Base-by-base conservation (phyloP, 2,329 filamentous ascomycete species). In the Leptographium galeiforme region DNA sequence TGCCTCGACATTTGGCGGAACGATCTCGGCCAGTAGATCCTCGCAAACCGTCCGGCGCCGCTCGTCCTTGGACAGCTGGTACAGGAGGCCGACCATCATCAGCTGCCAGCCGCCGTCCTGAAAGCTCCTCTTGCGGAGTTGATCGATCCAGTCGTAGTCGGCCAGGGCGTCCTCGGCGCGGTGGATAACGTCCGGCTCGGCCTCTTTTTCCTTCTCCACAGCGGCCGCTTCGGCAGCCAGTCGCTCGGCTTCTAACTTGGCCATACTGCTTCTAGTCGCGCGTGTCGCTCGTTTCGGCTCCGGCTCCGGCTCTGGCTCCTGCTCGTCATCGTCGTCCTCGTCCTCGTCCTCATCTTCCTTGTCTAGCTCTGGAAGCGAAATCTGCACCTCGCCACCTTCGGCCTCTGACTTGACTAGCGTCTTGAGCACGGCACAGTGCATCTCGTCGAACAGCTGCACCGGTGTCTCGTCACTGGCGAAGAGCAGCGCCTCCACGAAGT, bases 371-470 rank as follows among this genome's bases (percentile, higher is more conserved):
- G 89, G 89, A 7, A 96, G 72, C 13, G 79, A 79, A 14, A 94
- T 83, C 57, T 90, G 82, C 12, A 95, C 73, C 60, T 88, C 85
- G 8, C 90, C 91, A 43, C 84, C 84, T 38, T 88, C 82, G 14
- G 77, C 75, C 56, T 90, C 83, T 0, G 82, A 77, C 60, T 84
- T 82, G 45, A 97, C 87, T 25, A 97, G 74, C 34, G 89, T 79
- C 65, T 95, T 96, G 56, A 98, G 71, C 4, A 96, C 81, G 0
- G 91, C 84, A 65, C 93, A 98, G 66, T 97, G 91, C 6, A 93
- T 79, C 66, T 98, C 93, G 50, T 88, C 83, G 60, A 96, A 84
- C 0, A 98, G 73, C 64, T 96, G 85, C 51, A 93, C 93, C 8
- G 85, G 83, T 1, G 81, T 72, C 25, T 88, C 81, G 38, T 84